Evolutionary conservation across 495 filamentous ascomycete genomes (phyloP).

Genomic region (Staphylotrichum tortipilum): DNA sequence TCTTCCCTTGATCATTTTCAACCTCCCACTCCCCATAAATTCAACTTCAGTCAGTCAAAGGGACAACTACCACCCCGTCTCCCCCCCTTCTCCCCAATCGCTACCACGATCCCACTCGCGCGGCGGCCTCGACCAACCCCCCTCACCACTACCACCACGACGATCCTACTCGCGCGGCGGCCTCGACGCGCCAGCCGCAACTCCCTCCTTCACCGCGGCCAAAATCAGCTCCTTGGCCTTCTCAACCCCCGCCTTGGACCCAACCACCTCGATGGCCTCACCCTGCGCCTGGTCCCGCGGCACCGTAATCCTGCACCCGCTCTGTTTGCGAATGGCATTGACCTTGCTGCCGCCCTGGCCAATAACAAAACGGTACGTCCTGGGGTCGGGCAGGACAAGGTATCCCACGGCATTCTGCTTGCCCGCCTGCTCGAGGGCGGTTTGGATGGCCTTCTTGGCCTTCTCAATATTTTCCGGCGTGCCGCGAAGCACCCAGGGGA

Average conservation of each 20-base stretch:
- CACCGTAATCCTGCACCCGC: slow-evolving; percentile 84
- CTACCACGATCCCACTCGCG: too few relatives aligned
- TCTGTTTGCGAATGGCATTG: slow-evolving; percentile 84
- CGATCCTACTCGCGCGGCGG: slow-evolving; percentile 1
- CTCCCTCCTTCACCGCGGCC: slow-evolving; percentile 57
- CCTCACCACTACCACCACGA: too few relatives aligned
- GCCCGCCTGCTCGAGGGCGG: slow-evolving; percentile 61
- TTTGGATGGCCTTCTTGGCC: slow-evolving; percentile 61
- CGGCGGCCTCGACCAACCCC: too few relatives aligned
- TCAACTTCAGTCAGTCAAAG: too few relatives aligned
- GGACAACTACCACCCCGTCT: too few relatives aligned
- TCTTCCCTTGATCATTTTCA: too few relatives aligned
- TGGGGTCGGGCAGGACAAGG: slow-evolving; percentile 80
- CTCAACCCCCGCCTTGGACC: slow-evolving; percentile 70
- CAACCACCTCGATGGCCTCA: slow-evolving; percentile 84
- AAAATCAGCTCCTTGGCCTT: slow-evolving; percentile 84
- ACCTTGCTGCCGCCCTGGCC: slow-evolving; percentile 84
- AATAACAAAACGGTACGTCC: slow-evolving; percentile 82
- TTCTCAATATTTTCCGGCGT: slow-evolving; percentile 63
- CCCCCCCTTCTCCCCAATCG: too few relatives aligned
- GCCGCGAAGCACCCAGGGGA: slow-evolving; percentile 87
- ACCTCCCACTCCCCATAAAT: too few relatives aligned
- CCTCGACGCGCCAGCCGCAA: slow-evolving; percentile 1
- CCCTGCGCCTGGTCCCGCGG: slow-evolving; percentile 67
- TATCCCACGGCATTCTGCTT: slow-evolving; percentile 72